Evolutionary conservation across 2,329 filamentous ascomycete genomes (phyloP), one percentile per base, ranked within the genome.

Genomic region (Colletotrichum echinochloae): DNA sequence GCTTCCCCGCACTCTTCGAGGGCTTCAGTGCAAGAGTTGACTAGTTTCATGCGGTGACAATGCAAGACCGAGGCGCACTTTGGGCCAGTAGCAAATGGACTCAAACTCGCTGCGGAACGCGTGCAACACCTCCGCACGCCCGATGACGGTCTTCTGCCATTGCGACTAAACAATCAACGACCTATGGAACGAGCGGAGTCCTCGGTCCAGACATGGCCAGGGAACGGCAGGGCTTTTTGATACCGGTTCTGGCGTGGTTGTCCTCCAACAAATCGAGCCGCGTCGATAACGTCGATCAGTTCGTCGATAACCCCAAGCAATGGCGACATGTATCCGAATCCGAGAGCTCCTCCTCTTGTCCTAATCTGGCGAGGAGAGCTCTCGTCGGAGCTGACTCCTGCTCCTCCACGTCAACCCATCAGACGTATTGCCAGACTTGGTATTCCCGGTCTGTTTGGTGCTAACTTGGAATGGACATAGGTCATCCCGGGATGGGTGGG

Each of bases 1-100:
- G 67, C 68, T 71, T 70, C 64, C 64, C 68, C 68, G 57, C 68
- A 67, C 64, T 44, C n/a, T 16, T 35, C 37, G 44, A 62, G 23
- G 51, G 41, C 20, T 28, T 39, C 14, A n/a, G 44, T 33, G 67
- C 48, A 52, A 16, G 44, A 57, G 41, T 23, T 39, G 6, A 14
- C n/a, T 37, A 54, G 65, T 52, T 52, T 63, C 51, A 60, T 54
- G 68, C 64, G 57, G 64, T 59, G 35, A 57, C 26, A 59, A 52
- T 35, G 54, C 48, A 49, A 63, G 35, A 51, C 23, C 44, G 51
- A 39, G 48, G 57, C 41, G 23, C 12, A 63, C 23, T 41, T 59
- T 59, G 56, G 28, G 41, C 37, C n/a, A n/a, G n/a, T n/a, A 67
- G 51, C 33, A 6, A 26, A 37, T 52, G 41, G 41, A 54, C 39